Evolutionary conservation across 73 alveolate species (phyloP), one percentile per base, ranked within the genome.

Genomic region (Paramecium pentaurelia): DNA sequence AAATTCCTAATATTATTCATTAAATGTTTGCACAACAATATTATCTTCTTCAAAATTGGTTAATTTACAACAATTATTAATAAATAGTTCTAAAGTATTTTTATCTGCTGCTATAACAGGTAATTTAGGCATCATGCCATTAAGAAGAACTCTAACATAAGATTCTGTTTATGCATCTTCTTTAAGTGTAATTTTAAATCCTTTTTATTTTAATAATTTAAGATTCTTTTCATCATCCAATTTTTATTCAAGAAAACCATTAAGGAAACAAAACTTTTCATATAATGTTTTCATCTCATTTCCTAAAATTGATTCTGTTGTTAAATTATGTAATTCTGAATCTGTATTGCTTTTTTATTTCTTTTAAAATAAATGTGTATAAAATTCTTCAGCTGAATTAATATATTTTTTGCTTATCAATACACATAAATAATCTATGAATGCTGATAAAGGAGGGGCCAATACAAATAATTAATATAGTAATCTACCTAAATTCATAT

Each of bases 391-490:
- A 49, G 88, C 88, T 36, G 94, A 89, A 27, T 89, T 89, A 27
- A 71, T 54, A 18, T 89, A 71, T 28, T 77, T 83, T 27, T 89
- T 89, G 60, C 77, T 77, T 32, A 89, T 27, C 75, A 89, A 51
- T 11, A 89, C 85, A 34, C 86, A 77, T 36, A 89, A 28, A 58
- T 89, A 89, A 60, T 89, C 94, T 40, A 89, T 89, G 37, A 89
- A 89, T 20, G 94, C 94, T 45, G 92, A 71, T 25, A 89, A 34
- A 45, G 94, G 94, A 44, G 94, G 94, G 1, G 94, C 86, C 68
- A 89, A 73, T 27, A 71, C 86, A 47, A 89, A 71, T 10, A 89
- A 37, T 71, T 89, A 45, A 30, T 32, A 89, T 30, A 89, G 58
- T 44, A 89, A 47, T 42, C 85, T 45, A 5, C 77, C 91, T 20